phyloP scores from a whole-genome alignment of 805 yeast species.

The Naumovozyma castellii region DNA sequence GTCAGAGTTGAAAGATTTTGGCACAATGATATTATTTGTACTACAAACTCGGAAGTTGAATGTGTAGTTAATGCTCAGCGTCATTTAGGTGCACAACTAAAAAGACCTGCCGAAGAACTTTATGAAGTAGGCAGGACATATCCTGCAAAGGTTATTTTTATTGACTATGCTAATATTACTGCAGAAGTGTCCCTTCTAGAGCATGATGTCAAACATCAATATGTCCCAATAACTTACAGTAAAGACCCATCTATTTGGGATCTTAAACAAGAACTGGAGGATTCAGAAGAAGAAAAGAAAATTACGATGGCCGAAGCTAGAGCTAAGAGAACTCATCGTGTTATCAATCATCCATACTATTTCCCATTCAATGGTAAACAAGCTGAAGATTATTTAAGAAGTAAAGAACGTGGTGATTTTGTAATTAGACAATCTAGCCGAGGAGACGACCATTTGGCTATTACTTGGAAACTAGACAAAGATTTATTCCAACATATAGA shows the following conservation, averaged over 20 bases:
- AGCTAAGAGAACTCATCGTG: slow-evolving; percentile 55
- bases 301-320: slow-evolving; percentile 50
- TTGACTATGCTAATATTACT: slow-evolving; percentile 64
- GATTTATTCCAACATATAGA: slow-evolving; percentile 86
- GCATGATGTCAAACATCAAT: slow-evolving; percentile 49
- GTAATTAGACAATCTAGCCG: slow-evolving; percentile 91
- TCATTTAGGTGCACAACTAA: slow-evolving; percentile 35
- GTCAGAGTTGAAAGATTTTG: slow-evolving; percentile 52
- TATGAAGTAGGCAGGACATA: slow-evolving; percentile 67
- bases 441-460: slow-evolving; percentile 79
- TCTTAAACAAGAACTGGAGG: slow-evolving; percentile 60
- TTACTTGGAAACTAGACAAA: slow-evolving; percentile 94
- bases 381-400: slow-evolving; percentile 89
- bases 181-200: slow-evolving; percentile 67
- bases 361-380: slow-evolving; percentile 72
- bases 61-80: slow-evolving; percentile 45
- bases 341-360: slow-evolving; percentile 86
- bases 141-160: slow-evolving; percentile 64
- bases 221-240: slow-evolving; percentile 29
- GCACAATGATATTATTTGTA: slow-evolving; percentile 33
- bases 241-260: slow-evolving; percentile 73
- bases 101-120: slow-evolving; percentile 39
- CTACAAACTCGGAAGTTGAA: slow-evolving; percentile 55
- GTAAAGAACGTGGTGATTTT: slow-evolving; percentile 80
- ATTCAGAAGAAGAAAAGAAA: slow-evolving; percentile 44